Evolutionary conservation across 176 grass and related monocot species (phyloP).

Genomic region (Phoenix roebelenii): DNA sequence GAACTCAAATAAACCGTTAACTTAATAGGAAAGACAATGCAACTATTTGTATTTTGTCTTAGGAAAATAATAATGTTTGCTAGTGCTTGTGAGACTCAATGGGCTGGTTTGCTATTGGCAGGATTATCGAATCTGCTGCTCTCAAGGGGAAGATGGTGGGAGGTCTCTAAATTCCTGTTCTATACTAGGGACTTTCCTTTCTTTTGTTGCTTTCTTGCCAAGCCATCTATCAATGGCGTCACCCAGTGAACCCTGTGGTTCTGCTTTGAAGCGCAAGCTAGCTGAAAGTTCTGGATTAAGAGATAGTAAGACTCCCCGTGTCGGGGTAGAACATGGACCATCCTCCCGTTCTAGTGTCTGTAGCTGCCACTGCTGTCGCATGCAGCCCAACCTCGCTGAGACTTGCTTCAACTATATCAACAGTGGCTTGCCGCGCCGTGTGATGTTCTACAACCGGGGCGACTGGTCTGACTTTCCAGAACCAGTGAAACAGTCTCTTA

Average conservation of each 20-base stretch:
- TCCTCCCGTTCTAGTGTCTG: slow-evolving; percentile 28
- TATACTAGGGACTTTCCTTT: slow-evolving; percentile 30
- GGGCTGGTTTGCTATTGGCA: slow-evolving; percentile 39
- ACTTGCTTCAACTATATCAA: slow-evolving; percentile 63
- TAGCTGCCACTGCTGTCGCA: slow-evolving; percentile 48
- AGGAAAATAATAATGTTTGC: no score
- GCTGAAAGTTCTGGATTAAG: slow-evolving; percentile 40
- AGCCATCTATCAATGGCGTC: slow-evolving; percentile 29
- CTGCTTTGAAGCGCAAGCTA: slow-evolving; percentile 56
- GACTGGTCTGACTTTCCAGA: slow-evolving; percentile 57
- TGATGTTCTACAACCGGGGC: slow-evolving; percentile 57
- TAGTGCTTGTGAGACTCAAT: not conserved
- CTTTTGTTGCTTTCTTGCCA: slow-evolving; percentile 10
- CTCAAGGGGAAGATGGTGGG: slow-evolving; percentile 13
- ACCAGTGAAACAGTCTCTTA: slow-evolving; percentile 33
- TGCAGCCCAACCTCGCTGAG: slow-evolving; percentile 50
- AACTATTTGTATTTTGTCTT: no score
- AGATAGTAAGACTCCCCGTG: slow-evolving; percentile 35
- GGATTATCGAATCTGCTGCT: slow-evolving; percentile 22
- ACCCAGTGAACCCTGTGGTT: slow-evolving; percentile 6
- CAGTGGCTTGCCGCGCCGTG: slow-evolving; percentile 36
- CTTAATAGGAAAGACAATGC: no score
- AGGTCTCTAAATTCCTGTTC: slow-evolving; percentile 38
- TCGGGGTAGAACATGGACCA: slow-evolving; percentile 22
- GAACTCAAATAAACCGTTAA: no score